Conservation (phyloP, 148 eudicot genomes). For the Nyssa sinensis region DNA sequence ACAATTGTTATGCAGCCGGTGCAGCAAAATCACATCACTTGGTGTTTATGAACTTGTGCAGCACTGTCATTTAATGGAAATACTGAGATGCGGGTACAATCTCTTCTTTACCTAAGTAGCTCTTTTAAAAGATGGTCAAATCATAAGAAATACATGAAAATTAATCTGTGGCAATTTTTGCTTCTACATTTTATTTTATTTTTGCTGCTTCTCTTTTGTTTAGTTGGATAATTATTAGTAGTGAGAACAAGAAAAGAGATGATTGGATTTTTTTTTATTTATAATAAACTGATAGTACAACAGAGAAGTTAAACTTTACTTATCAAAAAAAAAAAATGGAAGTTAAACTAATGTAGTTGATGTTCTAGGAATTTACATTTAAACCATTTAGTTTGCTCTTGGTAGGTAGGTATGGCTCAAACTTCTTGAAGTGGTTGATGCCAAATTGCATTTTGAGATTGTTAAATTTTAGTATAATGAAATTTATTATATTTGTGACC, state of each 20-base stretch:
- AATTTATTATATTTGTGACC: too few species aligned
- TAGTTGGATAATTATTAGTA: background rate
- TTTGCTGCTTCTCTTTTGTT: background rate
- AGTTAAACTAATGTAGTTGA: too few species aligned
- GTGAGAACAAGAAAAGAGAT: background rate
- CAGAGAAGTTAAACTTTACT: too few species aligned
- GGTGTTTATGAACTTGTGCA: constrained; percentile 70
- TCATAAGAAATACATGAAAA: background rate
- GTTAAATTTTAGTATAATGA: too few species aligned
- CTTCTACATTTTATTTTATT: background rate
- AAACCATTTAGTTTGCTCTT: background rate
- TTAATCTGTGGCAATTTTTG: background rate
- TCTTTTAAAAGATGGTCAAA: background rate
- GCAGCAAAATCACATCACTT: constrained; percentile 63
- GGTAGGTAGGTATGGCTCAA: background rate
- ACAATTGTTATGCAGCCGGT: constrained; percentile 51
- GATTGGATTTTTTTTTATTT: too few species aligned
- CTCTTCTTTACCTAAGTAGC: background rate
- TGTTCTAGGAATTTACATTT: background rate
- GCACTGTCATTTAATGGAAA: constrained; percentile 67
- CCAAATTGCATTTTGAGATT: too few species aligned
- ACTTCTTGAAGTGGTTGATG: too few species aligned
- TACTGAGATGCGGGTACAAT: constrained; percentile 90
- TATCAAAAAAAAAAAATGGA: too few species aligned
- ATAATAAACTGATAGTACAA: too few species aligned